phyloP scores from a whole-genome alignment of 805 yeast genomes.

The Metschnikowia rubicola region DNA sequence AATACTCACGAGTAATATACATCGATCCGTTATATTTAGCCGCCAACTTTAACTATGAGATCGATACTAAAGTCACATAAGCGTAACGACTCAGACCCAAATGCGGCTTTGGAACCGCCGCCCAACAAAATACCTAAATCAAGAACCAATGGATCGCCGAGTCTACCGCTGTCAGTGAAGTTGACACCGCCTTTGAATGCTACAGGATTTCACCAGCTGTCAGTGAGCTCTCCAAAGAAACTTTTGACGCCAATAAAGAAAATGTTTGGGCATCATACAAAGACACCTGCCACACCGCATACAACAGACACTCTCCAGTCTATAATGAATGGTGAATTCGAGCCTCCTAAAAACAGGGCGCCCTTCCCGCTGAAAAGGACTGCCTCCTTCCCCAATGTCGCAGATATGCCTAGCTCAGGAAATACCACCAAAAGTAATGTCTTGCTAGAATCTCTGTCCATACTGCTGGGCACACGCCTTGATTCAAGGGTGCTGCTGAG shows the following conservation, averaged over 20 bases:
- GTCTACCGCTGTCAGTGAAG: not conserved
- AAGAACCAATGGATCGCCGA: not conserved
- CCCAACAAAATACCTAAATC: not conserved
- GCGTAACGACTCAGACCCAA: conserved; percentile 17
- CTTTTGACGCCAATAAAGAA: conserved; percentile 36
- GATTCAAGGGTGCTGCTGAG: no score
- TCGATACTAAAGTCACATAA: conserved; percentile 19
- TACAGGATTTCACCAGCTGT: conserved; percentile 5
- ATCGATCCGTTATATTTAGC: not conserved
- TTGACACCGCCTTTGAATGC: conserved; percentile 12
- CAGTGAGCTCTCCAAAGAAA: conserved; percentile 33
- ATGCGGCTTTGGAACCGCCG: conserved; percentile 6
- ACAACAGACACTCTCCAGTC: conserved; percentile 14
- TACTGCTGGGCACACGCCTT: not conserved
- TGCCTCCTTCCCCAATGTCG: not conserved
- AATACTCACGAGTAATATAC: no score
- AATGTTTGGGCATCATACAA: conserved; percentile 23
- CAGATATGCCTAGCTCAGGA: conserved; percentile 3
- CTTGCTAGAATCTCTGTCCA: not conserved
- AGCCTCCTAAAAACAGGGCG: conserved; percentile 11
- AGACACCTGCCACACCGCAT: conserved; percentile 4
- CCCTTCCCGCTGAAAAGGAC: not conserved
- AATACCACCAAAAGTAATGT: not conserved
- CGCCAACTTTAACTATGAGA: conserved; percentile 11
- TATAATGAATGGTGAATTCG: conserved; percentile 10